A percentile compares a stretch with the other conserved stretches of the same genome.
Conservation (phyloP, 164 flowering plant genomes). For the Vitis labrusca region DNA sequence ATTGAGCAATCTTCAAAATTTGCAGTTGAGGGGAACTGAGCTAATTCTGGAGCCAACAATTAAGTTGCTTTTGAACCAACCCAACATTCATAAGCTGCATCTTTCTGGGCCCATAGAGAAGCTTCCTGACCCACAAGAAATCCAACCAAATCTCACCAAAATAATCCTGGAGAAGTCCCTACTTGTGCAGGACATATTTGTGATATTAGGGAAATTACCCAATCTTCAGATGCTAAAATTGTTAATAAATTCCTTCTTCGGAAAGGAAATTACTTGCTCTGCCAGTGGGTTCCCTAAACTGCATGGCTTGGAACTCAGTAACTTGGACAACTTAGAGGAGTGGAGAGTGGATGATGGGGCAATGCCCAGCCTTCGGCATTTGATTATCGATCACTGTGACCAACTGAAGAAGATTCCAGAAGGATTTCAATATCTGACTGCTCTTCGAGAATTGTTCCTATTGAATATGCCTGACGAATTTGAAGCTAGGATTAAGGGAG, state of each 20-base stretch:
- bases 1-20: no score
- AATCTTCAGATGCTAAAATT: not conserved
- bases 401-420: not conserved
- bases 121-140: no score
- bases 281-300: not conserved
- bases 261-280: not conserved
- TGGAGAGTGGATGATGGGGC: constrained; percentile 10
- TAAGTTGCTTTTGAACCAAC: no score
- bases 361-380: not conserved
- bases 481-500: constrained; percentile 1
- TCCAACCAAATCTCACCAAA: constrained; percentile 2
- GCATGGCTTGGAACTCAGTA: not conserved
- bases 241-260: not conserved
- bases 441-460: not conserved
- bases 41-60: no score
- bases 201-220: not conserved
- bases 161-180: not conserved
- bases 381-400: not conserved
- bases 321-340: not conserved
- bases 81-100: no score
- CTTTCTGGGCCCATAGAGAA: no score
- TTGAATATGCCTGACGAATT: not conserved
- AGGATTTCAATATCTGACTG: not conserved
- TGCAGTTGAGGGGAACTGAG: no score
- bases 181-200: not conserved